Evolutionary conservation across 1,139 yeast genomes (phyloP), one percentile per base, ranked within the genome.

Genomic region (Kodamaea plutei): DNA sequence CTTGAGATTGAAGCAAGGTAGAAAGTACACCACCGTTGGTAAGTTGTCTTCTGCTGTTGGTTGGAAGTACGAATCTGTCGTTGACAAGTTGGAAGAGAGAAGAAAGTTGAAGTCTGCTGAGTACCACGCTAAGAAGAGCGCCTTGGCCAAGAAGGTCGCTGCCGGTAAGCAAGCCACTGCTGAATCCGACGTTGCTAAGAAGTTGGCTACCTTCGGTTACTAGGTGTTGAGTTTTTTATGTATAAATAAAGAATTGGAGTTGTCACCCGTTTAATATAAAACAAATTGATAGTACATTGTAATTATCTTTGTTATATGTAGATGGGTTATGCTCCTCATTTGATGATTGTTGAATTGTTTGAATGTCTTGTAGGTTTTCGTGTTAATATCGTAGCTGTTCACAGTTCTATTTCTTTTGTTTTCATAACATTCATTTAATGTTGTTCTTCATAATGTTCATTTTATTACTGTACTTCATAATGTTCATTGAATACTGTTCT

Each of bases 11-110:
- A 89, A 88, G 78, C 98, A 89, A 70, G 99, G 99, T 70, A 89
- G 98, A 84, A 91, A 91, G 77, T 91, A 82, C 95, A 85, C 96
- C 73, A 85, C 97, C 53, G 88, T 93, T 58, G 95, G 95, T 69
- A 88, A 91, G 71, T 80, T 89, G 67, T 83, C 96, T 52, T 71
- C 93, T 58, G 83, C 96, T 64, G 97, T 91, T 57, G 99, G 99
- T 70, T 91, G 98, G 98, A 91, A 89, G 75, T 93, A 91, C 94
- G 95, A 89, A 76, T 88, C 93, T 51, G 83, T 93, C 64, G 98
- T 91, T 58, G 87, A 85, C 64, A 82, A 89, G 69, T 85, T 91
- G 69, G 98, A 91, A 80, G 97, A 88, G 73, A 91, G 94, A 91
- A 85, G 99, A 79, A 89, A 87, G 85, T 94, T 89, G 70, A 88